Conservation (phyloP, 495 filamentous ascomycete species). For the Talaromyces proteolyticus region DNA sequence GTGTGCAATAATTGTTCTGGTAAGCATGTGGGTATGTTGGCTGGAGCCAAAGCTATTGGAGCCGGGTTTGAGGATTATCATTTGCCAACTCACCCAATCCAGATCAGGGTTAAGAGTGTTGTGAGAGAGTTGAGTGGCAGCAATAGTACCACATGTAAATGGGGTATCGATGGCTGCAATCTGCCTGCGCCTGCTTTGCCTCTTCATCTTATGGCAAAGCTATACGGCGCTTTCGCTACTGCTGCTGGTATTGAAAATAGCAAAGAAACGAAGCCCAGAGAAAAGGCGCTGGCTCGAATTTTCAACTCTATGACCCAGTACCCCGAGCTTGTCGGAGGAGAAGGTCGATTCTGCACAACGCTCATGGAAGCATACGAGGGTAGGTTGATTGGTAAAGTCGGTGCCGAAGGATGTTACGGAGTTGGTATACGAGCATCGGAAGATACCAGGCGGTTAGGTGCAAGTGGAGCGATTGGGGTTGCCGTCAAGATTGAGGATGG, state of each 20-base stretch:
- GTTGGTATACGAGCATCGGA: conserved; percentile 25
- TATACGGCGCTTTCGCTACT: conserved; percentile 24
- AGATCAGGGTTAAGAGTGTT: conserved; percentile 17
- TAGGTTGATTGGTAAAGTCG: conserved; percentile 26
- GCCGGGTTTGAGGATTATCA: conserved; percentile 22
- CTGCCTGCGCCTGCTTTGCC: conserved; percentile 28
- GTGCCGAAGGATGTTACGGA: conserved; percentile 33
- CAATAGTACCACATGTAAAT: conserved; percentile 11
- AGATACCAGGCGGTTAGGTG: conserved; percentile 21
- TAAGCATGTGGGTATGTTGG: conserved; percentile 36
- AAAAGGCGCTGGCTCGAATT: conserved; percentile 14
- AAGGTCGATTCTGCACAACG: conserved; percentile 29
- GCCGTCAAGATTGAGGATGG: conserved; percentile 38
- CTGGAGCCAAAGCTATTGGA: conserved; percentile 24
- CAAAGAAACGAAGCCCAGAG: not conserved
- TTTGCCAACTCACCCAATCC: conserved; percentile 20
- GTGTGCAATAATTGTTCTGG: conserved; percentile 35
- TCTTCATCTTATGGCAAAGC: conserved; percentile 14
- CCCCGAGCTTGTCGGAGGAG: conserved; percentile 29
- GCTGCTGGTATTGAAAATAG: conserved; percentile 8
- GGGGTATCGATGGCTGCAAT: conserved; percentile 35
- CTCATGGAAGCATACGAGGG: conserved; percentile 25
- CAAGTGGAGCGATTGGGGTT: conserved; percentile 23
- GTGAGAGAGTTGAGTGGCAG: conserved; percentile 22
- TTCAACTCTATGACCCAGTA: conserved; percentile 27